These are phyloP conservation scores for Macroventuria anomochaeta DNA, from an alignment of 2,329 filamentous ascomycete genomes.

Conservation along the genomic window DNA sequence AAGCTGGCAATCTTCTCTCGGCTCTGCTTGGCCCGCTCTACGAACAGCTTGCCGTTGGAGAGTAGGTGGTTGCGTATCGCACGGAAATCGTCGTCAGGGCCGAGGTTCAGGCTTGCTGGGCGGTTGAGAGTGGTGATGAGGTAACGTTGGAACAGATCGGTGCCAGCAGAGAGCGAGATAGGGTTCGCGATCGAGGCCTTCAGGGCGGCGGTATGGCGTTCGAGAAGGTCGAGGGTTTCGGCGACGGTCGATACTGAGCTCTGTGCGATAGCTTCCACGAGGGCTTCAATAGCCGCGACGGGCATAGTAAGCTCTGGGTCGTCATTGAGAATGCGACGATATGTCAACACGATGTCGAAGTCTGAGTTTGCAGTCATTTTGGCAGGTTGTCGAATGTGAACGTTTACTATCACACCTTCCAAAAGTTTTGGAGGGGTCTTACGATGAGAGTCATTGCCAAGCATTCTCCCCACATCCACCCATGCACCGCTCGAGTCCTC, in stretches of 20 bases:
- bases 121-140: conserved; percentile 75
- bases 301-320: conserved; percentile 93
- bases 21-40: conserved; percentile 82
- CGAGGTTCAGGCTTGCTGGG: conserved; percentile 52
- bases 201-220: conserved; percentile 76
- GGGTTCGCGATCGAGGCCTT: conserved; percentile 84
- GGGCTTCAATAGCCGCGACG: conserved; percentile 88
- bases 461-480: conserved; percentile 9
- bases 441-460: conserved; percentile 24
- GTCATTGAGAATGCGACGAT: conserved; percentile 66
- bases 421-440: conserved; percentile 31
- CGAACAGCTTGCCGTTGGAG: conserved; percentile 85
- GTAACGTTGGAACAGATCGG: conserved; percentile 94
- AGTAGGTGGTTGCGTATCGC: conserved; percentile 82
- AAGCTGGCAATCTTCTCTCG: conserved; percentile 82
- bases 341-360: conserved; percentile 68
- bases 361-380: conserved; percentile 37
- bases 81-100: conserved; percentile 73
- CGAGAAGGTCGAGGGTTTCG: conserved; percentile 88
- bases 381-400: conserved; percentile 7
- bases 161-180: conserved; percentile 89
- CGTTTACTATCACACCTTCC: conserved; percentile 1
- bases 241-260: conserved; percentile 85
- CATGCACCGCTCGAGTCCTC: not conserved
- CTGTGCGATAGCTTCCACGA: conserved; percentile 84